Percentiles rank a stretch among this genome's conserved stretches.
phyloP scores from a whole-genome alignment of 1,284 basidiomycete species.

The Irpex rosettiformis region DNA sequence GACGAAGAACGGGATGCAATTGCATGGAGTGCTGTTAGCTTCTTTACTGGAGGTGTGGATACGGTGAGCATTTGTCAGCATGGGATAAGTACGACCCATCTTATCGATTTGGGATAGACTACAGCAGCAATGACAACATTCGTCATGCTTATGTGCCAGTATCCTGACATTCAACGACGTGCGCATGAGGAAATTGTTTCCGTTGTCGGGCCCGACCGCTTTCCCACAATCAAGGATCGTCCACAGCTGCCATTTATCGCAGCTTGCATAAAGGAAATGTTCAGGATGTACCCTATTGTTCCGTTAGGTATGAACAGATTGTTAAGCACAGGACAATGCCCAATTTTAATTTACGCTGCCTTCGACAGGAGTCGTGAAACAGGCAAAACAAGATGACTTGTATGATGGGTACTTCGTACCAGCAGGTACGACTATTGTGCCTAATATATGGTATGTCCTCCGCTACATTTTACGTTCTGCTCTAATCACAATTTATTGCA shows the following conservation, averaged over 20 bases:
- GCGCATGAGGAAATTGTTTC: not conserved
- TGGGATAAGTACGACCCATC: not conserved
- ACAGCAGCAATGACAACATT: conserved; percentile 9
- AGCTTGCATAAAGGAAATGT: not conserved
- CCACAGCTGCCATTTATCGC: not conserved
- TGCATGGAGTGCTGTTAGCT: not conserved
- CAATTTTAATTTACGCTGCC: too few species aligned
- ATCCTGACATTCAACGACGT: conserved; percentile 16
- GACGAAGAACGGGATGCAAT: not conserved
- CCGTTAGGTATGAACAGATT: not conserved
- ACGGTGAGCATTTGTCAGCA: not conserved
- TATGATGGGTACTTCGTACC: not conserved
- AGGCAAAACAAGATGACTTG: not conserved
- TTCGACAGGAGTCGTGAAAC: too few species aligned
- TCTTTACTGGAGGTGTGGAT: not conserved
- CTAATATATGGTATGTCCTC: not conserved
- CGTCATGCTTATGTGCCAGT: conserved; percentile 18
- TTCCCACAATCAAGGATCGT: not conserved
- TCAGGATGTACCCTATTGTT: not conserved
- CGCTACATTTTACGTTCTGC: not conserved
- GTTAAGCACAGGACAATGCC: too few species aligned
- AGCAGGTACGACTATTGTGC: not conserved
- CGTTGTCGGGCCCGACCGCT: not conserved
- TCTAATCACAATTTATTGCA: not conserved
- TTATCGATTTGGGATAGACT: too few species aligned